Conservation (phyloP, 2,329 filamentous ascomycete genomes). For the Hypocreales sp. region DNA sequence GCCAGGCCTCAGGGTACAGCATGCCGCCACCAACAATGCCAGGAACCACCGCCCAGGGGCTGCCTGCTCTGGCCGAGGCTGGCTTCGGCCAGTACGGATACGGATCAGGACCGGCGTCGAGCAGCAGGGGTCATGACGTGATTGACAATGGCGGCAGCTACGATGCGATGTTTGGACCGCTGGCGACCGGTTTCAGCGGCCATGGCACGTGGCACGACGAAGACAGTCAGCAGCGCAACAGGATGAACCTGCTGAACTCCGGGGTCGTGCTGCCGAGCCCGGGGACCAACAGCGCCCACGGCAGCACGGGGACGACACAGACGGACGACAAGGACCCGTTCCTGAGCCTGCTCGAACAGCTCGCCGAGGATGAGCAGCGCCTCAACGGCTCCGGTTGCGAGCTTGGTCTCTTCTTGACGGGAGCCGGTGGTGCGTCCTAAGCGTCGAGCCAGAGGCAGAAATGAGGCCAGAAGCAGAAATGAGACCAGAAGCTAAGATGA, state of each 20-base stretch:
- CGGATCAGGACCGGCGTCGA: slow-evolving; percentile 13
- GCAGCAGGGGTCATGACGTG: slow-evolving; percentile 11
- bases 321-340: slow-evolving; percentile 68
- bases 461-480: too few relatives aligned
- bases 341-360: slow-evolving; percentile 60
- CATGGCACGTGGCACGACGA: slow-evolving; percentile 34
- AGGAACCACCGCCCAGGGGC: not conserved
- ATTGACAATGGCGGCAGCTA: slow-evolving; percentile 22
- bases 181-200: slow-evolving; percentile 38
- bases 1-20: slow-evolving; percentile 8
- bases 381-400: slow-evolving; percentile 51
- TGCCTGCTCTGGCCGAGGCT: slow-evolving; percentile 2
- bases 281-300: slow-evolving; percentile 31
- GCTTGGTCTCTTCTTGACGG: slow-evolving; percentile 56
- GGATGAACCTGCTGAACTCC: slow-evolving; percentile 7
- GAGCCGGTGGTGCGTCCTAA: not conserved
- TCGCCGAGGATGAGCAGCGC: slow-evolving; percentile 63
- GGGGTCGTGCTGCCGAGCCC: slow-evolving; percentile 20
- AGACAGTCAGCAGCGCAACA: slow-evolving; percentile 12
- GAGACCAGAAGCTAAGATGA: too few relatives aligned
- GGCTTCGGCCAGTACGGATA: slow-evolving; percentile 20
- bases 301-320: slow-evolving; percentile 27
- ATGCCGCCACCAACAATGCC: too few relatives aligned
- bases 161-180: slow-evolving; percentile 44
- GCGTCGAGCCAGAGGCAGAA: too few relatives aligned